Percentiles rank a stretch among this genome's conserved stretches.
Conservation (phyloP, 139 green algal genomes). For the Volvox africanus region DNA sequence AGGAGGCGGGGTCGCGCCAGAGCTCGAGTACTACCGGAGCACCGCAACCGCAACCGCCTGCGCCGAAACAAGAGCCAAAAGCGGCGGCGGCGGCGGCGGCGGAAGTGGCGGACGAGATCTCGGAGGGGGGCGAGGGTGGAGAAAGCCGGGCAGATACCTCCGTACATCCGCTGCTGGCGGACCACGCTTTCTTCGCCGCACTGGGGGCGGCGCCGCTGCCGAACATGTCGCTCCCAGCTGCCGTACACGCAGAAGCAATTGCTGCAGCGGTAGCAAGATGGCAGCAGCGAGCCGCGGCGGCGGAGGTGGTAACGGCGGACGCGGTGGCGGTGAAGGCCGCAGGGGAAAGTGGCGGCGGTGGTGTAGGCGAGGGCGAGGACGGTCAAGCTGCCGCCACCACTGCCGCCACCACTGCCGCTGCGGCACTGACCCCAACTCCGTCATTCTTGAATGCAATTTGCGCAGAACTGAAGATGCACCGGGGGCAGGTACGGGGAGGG, state of each 20-base stretch:
- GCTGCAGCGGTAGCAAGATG: background rate
- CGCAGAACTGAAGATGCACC: constrained; percentile 54
- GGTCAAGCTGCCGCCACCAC: background rate
- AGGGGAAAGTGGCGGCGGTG: background rate
- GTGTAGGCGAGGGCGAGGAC: background rate
- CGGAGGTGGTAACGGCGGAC: background rate
- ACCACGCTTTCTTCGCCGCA: constrained; percentile 39
- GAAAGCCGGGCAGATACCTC: background rate
- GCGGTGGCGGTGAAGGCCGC: background rate
- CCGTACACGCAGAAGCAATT: background rate
- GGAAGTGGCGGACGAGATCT: background rate
- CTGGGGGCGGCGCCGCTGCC: background rate
- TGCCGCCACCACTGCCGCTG: too few relatives aligned
- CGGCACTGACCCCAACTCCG: background rate
- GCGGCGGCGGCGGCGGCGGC: background rate
- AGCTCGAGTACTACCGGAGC: background rate
- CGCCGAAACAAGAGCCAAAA: background rate
- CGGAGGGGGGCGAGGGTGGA: too few relatives aligned
- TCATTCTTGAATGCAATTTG: constrained; percentile 33
- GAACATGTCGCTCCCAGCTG: background rate
- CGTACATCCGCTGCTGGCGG: background rate
- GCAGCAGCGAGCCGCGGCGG: background rate
- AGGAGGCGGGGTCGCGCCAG: too few relatives aligned
- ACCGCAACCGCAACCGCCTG: background rate
- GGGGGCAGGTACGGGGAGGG: constrained; percentile 34